Base-by-base conservation (phyloP, 108 stramenopile genomes). In the Licmophora abbreviata region DNA sequence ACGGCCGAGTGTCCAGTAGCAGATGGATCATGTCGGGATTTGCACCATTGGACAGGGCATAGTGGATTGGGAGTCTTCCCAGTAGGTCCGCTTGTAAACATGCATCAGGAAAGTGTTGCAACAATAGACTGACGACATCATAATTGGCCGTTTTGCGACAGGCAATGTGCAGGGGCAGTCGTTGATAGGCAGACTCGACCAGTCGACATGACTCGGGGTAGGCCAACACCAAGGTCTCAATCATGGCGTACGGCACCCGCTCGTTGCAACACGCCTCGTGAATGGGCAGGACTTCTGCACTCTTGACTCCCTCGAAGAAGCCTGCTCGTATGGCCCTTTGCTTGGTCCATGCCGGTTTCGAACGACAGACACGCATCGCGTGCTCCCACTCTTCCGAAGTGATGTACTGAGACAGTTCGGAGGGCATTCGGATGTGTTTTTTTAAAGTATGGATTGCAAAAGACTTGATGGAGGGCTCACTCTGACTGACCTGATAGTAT, bases 81-180 rank as follows among this genome's bases (percentile, higher is more conserved):
- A 77, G 44, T 41, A 38, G 59, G 62, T 85, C 83, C 14, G 79
- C 55, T 7, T 55, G 58, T 28, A 77, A 34, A 4, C 66, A 47
- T 9, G 70, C 78, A 28, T 85, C 71, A 12, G 73, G 66, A 43
- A 69, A 71, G 12, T 58, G 47, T 38, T 59, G 47, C 32, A 85
- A 29, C 34, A 85, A 50, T 5, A 64, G 32, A 46, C 68, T 57
- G 5, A 85, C 63, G 17, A 77, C 70, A 24, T 69, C 66, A 12
- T 50, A 43, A 11, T 61, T 50, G 14, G 84, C 84, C 51, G 70
- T 75, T 45, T 77, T 81, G 40, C 77, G 77, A 62, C 79, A 85
- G 8, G 84, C 84, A 48, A 80, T 74, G 37, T 85, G 84, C 49
- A 85, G 52, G 1, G 84, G 77, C 10, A 77, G 37, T 29, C 84